phyloP scores from a whole-genome alignment of 371 early-diverging fungal genomes.

The Actinomortierella ambigua region DNA sequence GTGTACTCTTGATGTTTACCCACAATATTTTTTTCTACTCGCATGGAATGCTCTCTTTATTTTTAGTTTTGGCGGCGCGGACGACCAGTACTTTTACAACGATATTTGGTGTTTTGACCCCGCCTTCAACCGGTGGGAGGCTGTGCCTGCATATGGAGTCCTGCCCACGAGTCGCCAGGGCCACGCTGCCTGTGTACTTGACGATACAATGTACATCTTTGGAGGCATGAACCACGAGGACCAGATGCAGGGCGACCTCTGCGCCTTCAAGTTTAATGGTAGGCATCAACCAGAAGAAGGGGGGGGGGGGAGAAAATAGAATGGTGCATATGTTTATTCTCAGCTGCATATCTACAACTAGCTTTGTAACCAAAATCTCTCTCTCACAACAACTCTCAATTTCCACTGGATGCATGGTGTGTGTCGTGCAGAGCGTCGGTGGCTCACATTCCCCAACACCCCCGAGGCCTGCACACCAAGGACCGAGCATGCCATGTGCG shows the following conservation, averaged over 20 bases:
- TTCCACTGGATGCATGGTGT: background rate
- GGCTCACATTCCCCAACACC: slow-evolving; percentile 79
- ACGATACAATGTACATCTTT: slow-evolving; percentile 77
- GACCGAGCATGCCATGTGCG: slow-evolving; percentile 64
- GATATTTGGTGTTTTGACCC: slow-evolving; percentile 79
- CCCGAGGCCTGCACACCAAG: slow-evolving; percentile 71
- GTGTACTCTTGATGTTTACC: too few species aligned
- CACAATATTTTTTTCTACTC: slow-evolving; percentile 4
- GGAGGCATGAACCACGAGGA: slow-evolving; percentile 72
- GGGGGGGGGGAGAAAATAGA: too few species aligned
- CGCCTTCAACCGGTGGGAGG: slow-evolving; percentile 60
- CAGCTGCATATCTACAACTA: too few species aligned
- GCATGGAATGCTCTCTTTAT: slow-evolving; percentile 3
- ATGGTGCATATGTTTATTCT: too few species aligned
- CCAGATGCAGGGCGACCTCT: slow-evolving; percentile 69
- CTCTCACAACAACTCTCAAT: too few species aligned
- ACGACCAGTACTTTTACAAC: slow-evolving; percentile 70
- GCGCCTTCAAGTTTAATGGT: slow-evolving; percentile 73
- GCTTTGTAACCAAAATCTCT: too few species aligned
- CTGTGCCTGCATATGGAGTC: slow-evolving; percentile 65
- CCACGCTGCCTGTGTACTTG: slow-evolving; percentile 69
- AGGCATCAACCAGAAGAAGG: slow-evolving; percentile 12
- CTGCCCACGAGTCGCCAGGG: slow-evolving; percentile 72
- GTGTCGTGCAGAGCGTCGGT: slow-evolving; percentile 56
- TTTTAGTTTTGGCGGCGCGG: slow-evolving; percentile 75